Evolutionary conservation across 345 rosid genomes (phyloP).

Genomic region (Durio zibethinus): DNA sequence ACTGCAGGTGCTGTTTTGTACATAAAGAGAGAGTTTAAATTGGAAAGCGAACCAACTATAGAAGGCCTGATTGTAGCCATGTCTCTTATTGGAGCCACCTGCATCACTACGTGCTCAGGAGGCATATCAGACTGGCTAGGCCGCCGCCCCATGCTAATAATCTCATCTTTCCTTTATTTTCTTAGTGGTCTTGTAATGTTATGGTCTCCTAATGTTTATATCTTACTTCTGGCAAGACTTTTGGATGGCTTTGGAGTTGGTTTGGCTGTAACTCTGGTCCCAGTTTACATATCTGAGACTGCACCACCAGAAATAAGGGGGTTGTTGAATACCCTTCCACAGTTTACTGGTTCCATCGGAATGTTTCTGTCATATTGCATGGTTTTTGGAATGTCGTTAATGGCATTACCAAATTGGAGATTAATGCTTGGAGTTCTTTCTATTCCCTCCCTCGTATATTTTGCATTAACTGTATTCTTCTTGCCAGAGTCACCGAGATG

Average conservation of each 20-base stretch:
- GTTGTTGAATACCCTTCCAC: conserved; percentile 83
- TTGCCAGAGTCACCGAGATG: conserved; percentile 98
- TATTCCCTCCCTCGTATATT: conserved; percentile 67
- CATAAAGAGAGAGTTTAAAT: conserved; percentile 76
- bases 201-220: conserved; percentile 92
- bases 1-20: conserved; percentile 83
- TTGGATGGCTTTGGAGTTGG: conserved; percentile 95
- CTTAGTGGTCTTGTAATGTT: conserved; percentile 78
- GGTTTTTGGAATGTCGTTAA: conserved; percentile 87
- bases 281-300: conserved; percentile 90
- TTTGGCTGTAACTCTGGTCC: conserved; percentile 80
- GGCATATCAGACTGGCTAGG: conserved; percentile 77
- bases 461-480: conserved; percentile 56
- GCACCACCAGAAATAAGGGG: conserved; percentile 98
- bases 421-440: conserved; percentile 95
- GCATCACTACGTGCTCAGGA: conserved; percentile 85
- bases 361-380: conserved; percentile 89
- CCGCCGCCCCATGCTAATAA: conserved; percentile 83
- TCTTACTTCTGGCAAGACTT: conserved; percentile 78
- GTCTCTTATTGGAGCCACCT: conserved; percentile 93
- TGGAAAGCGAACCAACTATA: conserved; percentile 64
- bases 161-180: conserved; percentile 70
- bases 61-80: conserved; percentile 92
- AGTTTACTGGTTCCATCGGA: conserved; percentile 89
- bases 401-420: conserved; percentile 80